Conservation (phyloP, 257 asterid genomes). For the Scutellaria minor region DNA sequence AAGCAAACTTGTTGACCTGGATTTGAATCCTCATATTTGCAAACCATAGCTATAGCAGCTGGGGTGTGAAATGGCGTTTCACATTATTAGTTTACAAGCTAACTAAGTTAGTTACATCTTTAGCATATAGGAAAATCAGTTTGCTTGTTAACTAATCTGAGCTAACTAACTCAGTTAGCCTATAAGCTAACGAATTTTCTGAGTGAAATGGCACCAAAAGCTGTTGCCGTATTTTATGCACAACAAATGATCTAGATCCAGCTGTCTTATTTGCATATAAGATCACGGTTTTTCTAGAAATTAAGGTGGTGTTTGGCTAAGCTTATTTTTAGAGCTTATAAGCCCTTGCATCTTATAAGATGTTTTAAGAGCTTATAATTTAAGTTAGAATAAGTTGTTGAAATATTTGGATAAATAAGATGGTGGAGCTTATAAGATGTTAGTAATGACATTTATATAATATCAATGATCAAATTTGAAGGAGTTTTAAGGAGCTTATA, state of each 20-base stretch:
- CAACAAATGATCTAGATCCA: neutral
- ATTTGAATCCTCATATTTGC: too few relatives aligned
- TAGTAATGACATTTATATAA: too few relatives aligned
- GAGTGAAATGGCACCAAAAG: neutral
- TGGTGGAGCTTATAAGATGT: too few relatives aligned
- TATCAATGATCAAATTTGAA: too few relatives aligned
- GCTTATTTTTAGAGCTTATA: too few relatives aligned
- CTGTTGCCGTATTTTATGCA: neutral
- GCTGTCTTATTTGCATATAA: neutral
- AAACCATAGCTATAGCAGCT: too few relatives aligned
- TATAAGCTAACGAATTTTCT: neutral
- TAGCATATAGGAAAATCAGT: neutral
- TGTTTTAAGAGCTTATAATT: too few relatives aligned
- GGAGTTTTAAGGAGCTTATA: too few relatives aligned
- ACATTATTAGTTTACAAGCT: neutral
- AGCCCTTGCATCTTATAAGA: too few relatives aligned
- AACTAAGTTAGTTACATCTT: neutral
- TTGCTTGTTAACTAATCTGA: neutral
- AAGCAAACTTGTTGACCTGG: too few relatives aligned
- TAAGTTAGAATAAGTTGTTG: too few relatives aligned
- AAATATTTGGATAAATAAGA: too few relatives aligned
- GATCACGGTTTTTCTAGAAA: neutral
- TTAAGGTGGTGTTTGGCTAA: neutral
- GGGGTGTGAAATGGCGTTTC: neutral
- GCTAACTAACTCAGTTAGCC: neutral